Conservation (phyloP, 2,329 filamentous ascomycete genomes). For the Diplocarpon rosae region DNA sequence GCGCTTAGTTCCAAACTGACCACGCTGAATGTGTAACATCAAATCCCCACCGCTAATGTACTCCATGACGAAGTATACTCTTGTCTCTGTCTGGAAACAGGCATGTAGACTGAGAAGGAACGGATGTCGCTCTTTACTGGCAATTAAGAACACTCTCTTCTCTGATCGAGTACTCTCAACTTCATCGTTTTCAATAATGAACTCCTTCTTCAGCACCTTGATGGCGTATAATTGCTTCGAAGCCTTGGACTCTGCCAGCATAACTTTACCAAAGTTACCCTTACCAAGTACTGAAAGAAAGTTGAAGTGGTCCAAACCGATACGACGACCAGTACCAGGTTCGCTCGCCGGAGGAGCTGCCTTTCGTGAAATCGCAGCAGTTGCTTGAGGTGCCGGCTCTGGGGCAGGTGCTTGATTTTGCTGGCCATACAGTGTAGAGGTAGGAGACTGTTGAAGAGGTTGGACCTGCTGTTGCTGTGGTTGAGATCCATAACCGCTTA, state of each 20-base stretch:
- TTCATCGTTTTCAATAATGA: slow-evolving; percentile 99
- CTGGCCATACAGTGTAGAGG: slow-evolving; percentile 9
- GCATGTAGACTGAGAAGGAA: slow-evolving; percentile 93
- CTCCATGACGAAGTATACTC: slow-evolving; percentile 99
- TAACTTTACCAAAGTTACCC: slow-evolving; percentile 99
- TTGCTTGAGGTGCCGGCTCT: slow-evolving; percentile 22
- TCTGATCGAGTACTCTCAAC: slow-evolving; percentile 96
- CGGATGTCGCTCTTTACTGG: slow-evolving; percentile 92
- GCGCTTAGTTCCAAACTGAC: slow-evolving; percentile 88
- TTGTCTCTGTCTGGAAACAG: slow-evolving; percentile 97
- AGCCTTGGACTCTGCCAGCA: slow-evolving; percentile 94
- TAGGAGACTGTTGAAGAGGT: slow-evolving; percentile 23
- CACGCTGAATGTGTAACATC: slow-evolving; percentile 97
- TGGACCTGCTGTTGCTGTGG: slow-evolving; percentile 20
- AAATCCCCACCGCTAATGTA: slow-evolving; percentile 97
- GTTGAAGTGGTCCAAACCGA: slow-evolving; percentile 97
- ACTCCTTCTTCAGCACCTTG: slow-evolving; percentile 98
- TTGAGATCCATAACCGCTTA: slow-evolving; percentile 40
- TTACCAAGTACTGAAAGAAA: slow-evolving; percentile 97
- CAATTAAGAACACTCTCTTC: slow-evolving; percentile 93
- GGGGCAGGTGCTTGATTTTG: slow-evolving; percentile 18
- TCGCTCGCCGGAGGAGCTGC: slow-evolving; percentile 60
- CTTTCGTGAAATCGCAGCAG: slow-evolving; percentile 35
- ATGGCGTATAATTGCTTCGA: slow-evolving; percentile 91
- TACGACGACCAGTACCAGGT: slow-evolving; percentile 66